phyloP scores from a whole-genome alignment of 306 rosid species.

The Prunus persica region DNA sequence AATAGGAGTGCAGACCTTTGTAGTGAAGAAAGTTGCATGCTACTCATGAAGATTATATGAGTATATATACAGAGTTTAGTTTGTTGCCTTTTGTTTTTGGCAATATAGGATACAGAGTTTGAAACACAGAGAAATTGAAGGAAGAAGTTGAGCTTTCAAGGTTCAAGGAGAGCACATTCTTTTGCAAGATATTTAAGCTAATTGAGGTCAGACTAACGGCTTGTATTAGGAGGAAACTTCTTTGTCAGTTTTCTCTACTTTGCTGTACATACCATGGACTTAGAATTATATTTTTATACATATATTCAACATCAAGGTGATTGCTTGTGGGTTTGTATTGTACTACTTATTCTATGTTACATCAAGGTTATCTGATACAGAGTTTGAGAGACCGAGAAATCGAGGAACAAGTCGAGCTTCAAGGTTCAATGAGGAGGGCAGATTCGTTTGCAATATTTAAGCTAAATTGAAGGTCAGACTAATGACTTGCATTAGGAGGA shows the following conservation, averaged over 20 bases:
- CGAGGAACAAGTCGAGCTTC: background rate
- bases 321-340: background rate
- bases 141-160: background rate
- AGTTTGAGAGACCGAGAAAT: background rate
- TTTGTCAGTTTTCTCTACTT: background rate
- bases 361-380: background rate
- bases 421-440: background rate
- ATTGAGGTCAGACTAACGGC: background rate
- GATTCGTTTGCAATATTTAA: background rate
- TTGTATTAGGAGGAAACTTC: background rate
- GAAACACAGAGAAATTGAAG: background rate
- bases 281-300: background rate
- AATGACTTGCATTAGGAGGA: background rate
- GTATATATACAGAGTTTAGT: no score
- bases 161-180: background rate
- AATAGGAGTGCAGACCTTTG: background rate
- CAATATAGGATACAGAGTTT: background rate
- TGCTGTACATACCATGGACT: background rate
- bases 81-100: no score
- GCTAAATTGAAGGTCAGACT: background rate
- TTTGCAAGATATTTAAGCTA: background rate
- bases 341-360: background rate
- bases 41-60: background rate
- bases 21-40: background rate
- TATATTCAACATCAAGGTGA: background rate